These are phyloP conservation scores for Panicum virgatum DNA, from an alignment of 202 grass and related monocot genomes.

Conservation along the genomic window DNA sequence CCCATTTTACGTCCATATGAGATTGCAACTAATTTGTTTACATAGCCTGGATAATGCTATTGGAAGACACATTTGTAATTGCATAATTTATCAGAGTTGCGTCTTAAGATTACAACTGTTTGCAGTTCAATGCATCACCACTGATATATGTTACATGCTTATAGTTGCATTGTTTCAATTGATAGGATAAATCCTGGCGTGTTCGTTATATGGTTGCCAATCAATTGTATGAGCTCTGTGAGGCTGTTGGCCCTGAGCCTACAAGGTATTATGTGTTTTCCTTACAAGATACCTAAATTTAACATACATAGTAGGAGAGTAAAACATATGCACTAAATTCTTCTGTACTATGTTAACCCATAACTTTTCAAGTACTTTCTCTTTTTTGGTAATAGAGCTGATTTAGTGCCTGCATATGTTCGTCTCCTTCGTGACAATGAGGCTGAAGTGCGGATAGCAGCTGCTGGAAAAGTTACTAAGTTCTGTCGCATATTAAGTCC, in stretches of 20 bases:
- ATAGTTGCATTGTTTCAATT: neutral
- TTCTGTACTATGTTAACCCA: neutral
- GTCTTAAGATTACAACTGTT: neutral
- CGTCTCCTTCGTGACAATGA: constrained; percentile 83
- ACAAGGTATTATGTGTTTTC: constrained; percentile 46
- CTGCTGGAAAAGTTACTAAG: constrained; percentile 85
- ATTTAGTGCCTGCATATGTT: constrained; percentile 76
- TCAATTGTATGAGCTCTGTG: constrained; percentile 79
- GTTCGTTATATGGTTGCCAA: constrained; percentile 89
- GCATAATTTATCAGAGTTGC: constrained; percentile 3
- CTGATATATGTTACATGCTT: neutral
- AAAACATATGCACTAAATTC: neutral
- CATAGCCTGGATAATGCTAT: neutral
- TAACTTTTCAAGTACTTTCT: neutral
- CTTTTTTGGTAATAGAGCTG: constrained; percentile 35
- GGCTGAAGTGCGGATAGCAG: constrained; percentile 80
- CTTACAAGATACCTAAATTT: neutral
- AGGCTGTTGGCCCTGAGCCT: constrained; percentile 75
- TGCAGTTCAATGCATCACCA: neutral
- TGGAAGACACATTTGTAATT: neutral
- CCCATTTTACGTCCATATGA: neutral
- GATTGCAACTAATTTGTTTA: neutral
- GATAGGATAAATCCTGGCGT: constrained; percentile 86
- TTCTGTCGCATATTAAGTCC: constrained; percentile 71
- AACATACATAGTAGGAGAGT: neutral